These are phyloP conservation scores for Irpex sp. DNA, from an alignment of 1,284 basidiomycete genomes.

Conservation along the genomic window DNA sequence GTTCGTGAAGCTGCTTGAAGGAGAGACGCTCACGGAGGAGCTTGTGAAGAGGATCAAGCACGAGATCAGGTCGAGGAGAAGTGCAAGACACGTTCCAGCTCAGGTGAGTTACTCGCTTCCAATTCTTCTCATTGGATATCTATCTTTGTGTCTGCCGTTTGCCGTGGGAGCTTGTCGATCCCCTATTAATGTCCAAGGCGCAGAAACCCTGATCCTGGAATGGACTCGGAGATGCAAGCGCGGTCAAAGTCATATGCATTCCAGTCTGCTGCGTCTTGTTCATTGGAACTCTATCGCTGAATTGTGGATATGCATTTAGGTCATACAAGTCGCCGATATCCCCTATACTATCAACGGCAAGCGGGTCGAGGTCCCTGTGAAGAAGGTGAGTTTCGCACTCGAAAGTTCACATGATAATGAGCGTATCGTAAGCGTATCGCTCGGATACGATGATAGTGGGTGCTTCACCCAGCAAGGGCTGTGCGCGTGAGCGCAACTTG, in stretches of 20 bases:
- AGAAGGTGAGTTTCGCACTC: slow-evolving; percentile 52
- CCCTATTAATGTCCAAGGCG: not conserved
- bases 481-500: not conserved
- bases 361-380: slow-evolving; percentile 80
- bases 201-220: slow-evolving; percentile 3
- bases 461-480: not conserved
- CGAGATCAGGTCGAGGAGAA: slow-evolving; percentile 64
- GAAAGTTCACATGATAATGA: not conserved
- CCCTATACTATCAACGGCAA: slow-evolving; percentile 88
- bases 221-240: not conserved
- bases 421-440: slow-evolving; percentile 10
- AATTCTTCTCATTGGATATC: not conserved
- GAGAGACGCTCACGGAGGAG: slow-evolving; percentile 44
- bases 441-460: not conserved
- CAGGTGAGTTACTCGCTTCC: slow-evolving; percentile 39
- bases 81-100: slow-evolving; percentile 72
- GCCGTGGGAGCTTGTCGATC: not conserved
- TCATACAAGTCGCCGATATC: slow-evolving; percentile 69
- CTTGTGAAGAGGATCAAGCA: slow-evolving; percentile 57
- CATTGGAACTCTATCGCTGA: not conserved
- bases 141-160: not conserved
- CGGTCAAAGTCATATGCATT: not conserved
- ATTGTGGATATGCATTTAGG: slow-evolving; percentile 33
- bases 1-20: slow-evolving; percentile 70
- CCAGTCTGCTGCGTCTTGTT: not conserved